Evolutionary conservation across 2,329 filamentous ascomycete species (phyloP), one percentile per base, ranked within the genome.

Genomic region (Colletotrichum lentis): DNA sequence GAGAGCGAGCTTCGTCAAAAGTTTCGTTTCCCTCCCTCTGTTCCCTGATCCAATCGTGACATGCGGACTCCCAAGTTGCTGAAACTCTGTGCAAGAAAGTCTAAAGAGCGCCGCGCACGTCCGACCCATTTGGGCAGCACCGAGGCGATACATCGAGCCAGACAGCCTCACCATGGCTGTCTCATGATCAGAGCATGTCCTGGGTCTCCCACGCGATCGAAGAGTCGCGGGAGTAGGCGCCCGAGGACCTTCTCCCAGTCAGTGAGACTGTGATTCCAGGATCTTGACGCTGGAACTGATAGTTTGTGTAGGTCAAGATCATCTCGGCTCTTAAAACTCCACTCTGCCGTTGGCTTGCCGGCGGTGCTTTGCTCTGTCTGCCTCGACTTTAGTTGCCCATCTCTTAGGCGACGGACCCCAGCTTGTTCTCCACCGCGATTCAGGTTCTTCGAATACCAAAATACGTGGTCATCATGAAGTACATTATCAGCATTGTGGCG

Each of bases 71-170:
- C 11, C 47, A 53, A 44, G n/a, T 39, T 60, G 43, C 50, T 66
- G 56, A 65, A 69, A 69, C 66, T 55, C n/a, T 65, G 18, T 22
- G 37, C 20, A 14, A 35, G 37, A 59, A 65, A 69, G 50, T 60
- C 55, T 60, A 31, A 31, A 44, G 43, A 50, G 61, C 55, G 55
- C 62, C 66, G 62, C 65, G 62, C 62, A 56, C 20, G 62, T 52
- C 59, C 62, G 62, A 24, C 37, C 10, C 16, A 50, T 59, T 18
- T n/a, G 46, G 41, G n/a, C 50, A 27, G 18, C 47, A 22, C 50
- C 41, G 31, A 8, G 50, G 56, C 52, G 20, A 27, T 61, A 24
- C 47, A 52, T 39, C 39, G 27, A 18, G 27, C n/a, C 56, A 24
- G 47, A 49, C 43, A 55, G 56, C 62, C 62, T 69, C 66, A 52